Percentiles rank a stretch among this genome's conserved stretches.
Conservation (phyloP, 768 basidiomycete species). For the Agrocybe pediades region DNA sequence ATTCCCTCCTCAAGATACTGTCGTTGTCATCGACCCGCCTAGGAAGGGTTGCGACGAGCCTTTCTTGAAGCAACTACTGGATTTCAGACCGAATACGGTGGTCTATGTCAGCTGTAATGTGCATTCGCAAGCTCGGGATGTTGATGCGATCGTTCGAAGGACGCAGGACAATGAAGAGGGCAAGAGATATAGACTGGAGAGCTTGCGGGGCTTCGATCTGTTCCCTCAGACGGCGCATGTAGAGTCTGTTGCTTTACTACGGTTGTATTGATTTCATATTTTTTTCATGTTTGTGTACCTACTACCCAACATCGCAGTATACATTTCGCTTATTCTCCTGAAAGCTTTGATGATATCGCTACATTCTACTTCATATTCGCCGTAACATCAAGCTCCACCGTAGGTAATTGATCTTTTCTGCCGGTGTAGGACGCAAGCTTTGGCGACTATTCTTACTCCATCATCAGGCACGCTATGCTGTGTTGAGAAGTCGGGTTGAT, state of each 20-base stretch:
- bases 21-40: constrained; percentile 86
- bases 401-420: too few relatives aligned
- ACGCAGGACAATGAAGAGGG: constrained; percentile 36
- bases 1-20: constrained; percentile 70
- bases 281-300: neutral
- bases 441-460: too few relatives aligned
- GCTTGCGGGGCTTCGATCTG: constrained; percentile 86
- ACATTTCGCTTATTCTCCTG: too few relatives aligned
- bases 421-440: too few relatives aligned
- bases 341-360: too few relatives aligned
- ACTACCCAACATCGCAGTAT: too few relatives aligned
- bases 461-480: too few relatives aligned
- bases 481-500: too few relatives aligned
- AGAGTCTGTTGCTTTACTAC: constrained; percentile 75
- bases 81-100: constrained; percentile 65
- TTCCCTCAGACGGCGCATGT: constrained; percentile 98
- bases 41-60: constrained; percentile 89
- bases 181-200: constrained; percentile 75
- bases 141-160: constrained; percentile 68
- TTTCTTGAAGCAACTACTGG: constrained; percentile 76
- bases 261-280: constrained; percentile 33
- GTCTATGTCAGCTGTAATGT: constrained; percentile 97
- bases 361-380: too few relatives aligned
- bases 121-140: constrained; percentile 88
- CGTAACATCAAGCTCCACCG: too few relatives aligned